Evolutionary conservation across 2,329 filamentous ascomycete genomes (phyloP).

Genomic region (Verticillium zaregamsianum): DNA sequence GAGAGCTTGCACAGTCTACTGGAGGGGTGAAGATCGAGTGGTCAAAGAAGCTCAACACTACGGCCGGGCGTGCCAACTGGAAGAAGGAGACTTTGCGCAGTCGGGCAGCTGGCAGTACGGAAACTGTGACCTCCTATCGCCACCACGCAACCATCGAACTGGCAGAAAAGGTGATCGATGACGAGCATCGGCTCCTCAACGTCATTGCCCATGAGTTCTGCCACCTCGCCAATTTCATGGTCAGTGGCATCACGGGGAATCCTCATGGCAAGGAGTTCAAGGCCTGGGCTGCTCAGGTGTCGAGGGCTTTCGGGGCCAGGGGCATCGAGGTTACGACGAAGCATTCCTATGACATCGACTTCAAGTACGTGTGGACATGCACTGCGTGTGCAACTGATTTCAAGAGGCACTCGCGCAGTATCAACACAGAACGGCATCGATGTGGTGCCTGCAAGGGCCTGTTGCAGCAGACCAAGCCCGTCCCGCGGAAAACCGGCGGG

Average conservation of each 20-base stretch:
- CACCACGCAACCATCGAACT: constrained; percentile 81
- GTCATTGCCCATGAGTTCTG: constrained; percentile 97
- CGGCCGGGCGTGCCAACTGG: constrained; percentile 73
- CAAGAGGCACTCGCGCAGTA: constrained; percentile 81
- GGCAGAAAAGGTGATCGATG: constrained; percentile 80
- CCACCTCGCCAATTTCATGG: constrained; percentile 88
- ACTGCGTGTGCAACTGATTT: constrained; percentile 64
- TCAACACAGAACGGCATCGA: constrained; percentile 65
- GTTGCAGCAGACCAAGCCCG: constrained; percentile 75
- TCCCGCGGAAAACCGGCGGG: constrained; percentile 47
- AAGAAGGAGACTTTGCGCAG: constrained; percentile 51
- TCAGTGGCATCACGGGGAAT: constrained; percentile 68
- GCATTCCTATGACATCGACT: constrained; percentile 85
- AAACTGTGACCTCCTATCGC: constrained; percentile 18
- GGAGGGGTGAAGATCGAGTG: constrained; percentile 70
- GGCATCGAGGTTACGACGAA: constrained; percentile 82
- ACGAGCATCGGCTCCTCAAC: constrained; percentile 74
- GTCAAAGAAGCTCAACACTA: constrained; percentile 76
- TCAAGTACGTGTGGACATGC: constrained; percentile 88
- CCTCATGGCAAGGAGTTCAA: constrained; percentile 87
- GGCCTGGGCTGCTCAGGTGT: constrained; percentile 59
- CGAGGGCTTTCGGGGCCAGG: constrained; percentile 50
- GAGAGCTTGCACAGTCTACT: constrained; percentile 53
- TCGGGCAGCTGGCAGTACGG: constrained; percentile 18
- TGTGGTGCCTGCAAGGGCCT: constrained; percentile 73